phyloP scores from a whole-genome alignment of 148 eudicot species.

The Dianthus caryophyllus region DNA sequence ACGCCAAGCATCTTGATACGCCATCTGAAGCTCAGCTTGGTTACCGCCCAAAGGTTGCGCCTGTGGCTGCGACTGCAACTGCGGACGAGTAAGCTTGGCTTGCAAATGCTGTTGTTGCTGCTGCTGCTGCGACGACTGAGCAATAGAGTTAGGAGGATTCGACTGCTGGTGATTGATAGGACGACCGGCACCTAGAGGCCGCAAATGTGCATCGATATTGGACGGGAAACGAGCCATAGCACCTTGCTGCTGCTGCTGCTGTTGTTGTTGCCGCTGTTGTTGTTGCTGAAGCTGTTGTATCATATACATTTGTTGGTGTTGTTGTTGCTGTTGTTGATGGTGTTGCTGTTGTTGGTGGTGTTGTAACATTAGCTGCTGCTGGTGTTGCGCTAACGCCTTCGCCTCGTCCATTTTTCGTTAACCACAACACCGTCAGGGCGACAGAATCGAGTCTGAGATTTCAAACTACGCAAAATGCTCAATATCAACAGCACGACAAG shows the following conservation, averaged over 20 bases:
- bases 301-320: background rate
- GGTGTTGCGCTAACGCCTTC: no score
- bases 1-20: slow-evolving; percentile 91
- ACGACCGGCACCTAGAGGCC: slow-evolving; percentile 41
- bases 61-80: slow-evolving; percentile 26
- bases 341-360: no score
- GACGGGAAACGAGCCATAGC: slow-evolving; percentile 84
- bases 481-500: no score
- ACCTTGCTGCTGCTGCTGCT: slow-evolving; percentile 32
- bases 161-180: slow-evolving; percentile 29
- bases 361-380: no score
- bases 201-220: slow-evolving; percentile 68
- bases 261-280: slow-evolving; percentile 11
- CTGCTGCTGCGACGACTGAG: slow-evolving; percentile 29
- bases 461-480: no score
- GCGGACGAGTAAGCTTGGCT: slow-evolving; percentile 19
- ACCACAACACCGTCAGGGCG: no score
- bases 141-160: slow-evolving; percentile 25
- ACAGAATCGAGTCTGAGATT: no score
- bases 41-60: slow-evolving; percentile 32
- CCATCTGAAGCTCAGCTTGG: slow-evolving; percentile 70
- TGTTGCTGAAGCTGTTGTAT: slow-evolving; percentile 13
- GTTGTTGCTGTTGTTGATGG: slow-evolving; percentile 8
- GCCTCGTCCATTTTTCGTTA: no score
- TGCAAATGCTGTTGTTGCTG: slow-evolving; percentile 23